Base-by-base conservation (phyloP, 495 filamentous ascomycete species). In the Parathielavia hyrcaniae region DNA sequence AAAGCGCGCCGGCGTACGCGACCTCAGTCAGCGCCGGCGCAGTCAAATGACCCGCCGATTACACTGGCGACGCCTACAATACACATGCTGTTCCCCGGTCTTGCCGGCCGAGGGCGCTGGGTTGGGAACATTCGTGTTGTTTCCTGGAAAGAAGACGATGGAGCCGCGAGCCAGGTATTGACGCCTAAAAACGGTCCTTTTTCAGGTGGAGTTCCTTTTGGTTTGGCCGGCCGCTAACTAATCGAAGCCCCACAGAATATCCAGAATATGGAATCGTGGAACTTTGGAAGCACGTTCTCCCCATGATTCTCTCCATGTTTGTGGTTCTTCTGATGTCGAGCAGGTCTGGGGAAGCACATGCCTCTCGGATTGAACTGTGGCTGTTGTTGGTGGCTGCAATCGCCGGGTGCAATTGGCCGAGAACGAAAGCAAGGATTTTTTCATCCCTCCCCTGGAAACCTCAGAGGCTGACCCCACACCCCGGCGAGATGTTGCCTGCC, bases 121-220 rank as follows among this genome's bases (percentile, higher is more conserved):
- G 19, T 44, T 20, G 51, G 23, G 23, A 30, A 9, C 26, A 22
- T 11, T 35, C 5, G 13, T 44, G 13, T 10, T 22, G 14, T 40
- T 49, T 34, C 22, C 30, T 30, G 26, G 26, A 30, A 30, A 6
- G 55, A 23, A 32, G 19, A 12, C 16, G 26, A 39, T 50, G 39
- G 17, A 26, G 12, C 11, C 1, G 10, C 12, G 16, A 13, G 36
- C 60, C 54, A 43, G 63, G 66, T 49, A 10, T 35, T 22, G 32
- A 43, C 60, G 53, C 54, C 61, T 66, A 64, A 61, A 68, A 68
- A 68, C 66, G 66, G 66, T 68, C 66, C 66, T 66, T 68, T 67
- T 66, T 59, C n/a, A n/a, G n/a, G n/a, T 64, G 60, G 58, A 38
- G 34, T 19, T 41, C 19, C 32, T 32, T 26, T 12, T 6, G n/a